Percentiles rank a stretch among this genome's conserved stretches.
Conservation (phyloP, 176 grass and related monocot genomes). For the Raddia distichophylla region DNA sequence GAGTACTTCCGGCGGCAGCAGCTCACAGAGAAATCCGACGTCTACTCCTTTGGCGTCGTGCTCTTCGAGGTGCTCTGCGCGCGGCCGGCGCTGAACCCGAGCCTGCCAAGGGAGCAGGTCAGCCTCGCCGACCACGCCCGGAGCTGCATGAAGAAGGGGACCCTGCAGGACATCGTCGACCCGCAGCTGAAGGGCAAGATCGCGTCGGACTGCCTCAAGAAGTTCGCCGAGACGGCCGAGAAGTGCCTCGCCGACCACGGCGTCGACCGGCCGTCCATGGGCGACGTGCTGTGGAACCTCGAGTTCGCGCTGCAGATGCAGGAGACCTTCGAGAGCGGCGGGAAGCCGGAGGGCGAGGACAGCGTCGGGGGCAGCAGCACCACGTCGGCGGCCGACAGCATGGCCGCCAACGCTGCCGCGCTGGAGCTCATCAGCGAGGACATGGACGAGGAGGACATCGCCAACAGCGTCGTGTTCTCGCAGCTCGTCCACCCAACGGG, state of each 20-base stretch:
- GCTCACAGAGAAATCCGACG: constrained; percentile 78
- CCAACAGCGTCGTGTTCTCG: constrained; percentile 52
- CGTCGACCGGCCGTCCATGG: constrained; percentile 51
- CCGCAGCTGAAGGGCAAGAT: constrained; percentile 40
- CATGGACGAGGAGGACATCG: constrained; percentile 59
- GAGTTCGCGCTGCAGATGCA: constrained; percentile 57
- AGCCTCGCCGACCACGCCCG: constrained; percentile 58
- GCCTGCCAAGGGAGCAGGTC: constrained; percentile 54
- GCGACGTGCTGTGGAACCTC: constrained; percentile 57
- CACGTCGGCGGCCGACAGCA: constrained; percentile 27
- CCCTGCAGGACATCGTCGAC: constrained; percentile 48
- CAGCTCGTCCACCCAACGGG: constrained; percentile 51
- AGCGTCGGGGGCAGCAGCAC: not conserved
- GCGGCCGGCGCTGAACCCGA: constrained; percentile 59
- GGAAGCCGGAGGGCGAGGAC: constrained; percentile 16
- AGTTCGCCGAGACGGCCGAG: constrained; percentile 54
- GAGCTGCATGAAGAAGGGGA: constrained; percentile 52
- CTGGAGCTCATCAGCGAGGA: constrained; percentile 47
- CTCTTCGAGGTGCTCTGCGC: constrained; percentile 81
- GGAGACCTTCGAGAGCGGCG: constrained; percentile 52
- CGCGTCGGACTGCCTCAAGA: constrained; percentile 47
- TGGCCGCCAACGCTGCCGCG: constrained; percentile 40
- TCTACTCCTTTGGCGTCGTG: constrained; percentile 84
- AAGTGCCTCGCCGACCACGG: constrained; percentile 57
- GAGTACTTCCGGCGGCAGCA: constrained; percentile 83